Evolutionary conservation across 129 eudicot species (phyloP), one percentile per base, ranked within the genome.

Genomic region (Apium graveolens): DNA sequence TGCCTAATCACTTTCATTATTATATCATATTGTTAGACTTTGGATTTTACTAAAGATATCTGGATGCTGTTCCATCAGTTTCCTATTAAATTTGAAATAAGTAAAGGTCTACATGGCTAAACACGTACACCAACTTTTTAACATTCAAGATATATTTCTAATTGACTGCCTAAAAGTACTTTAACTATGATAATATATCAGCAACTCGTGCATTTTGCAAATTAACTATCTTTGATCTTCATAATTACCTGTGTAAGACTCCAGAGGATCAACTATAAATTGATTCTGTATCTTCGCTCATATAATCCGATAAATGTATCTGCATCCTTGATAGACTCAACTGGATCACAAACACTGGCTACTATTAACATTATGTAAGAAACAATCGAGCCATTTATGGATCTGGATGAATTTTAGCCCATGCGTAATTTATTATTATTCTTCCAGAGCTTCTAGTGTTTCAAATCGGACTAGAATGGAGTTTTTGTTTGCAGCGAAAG

Each of bases 271-370:
- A 84, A 80, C 42, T 94, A 94, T 80, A 88, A 90, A 72, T 39
- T 91, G 70, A 85, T 90, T 41, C 41, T 94, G 38, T 87, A 85
- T 78, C 83, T 86, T 68, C 93, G 91, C 66, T 86, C 98, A 45
- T 62, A 46, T 26, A 77, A 80, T 38, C 70, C 96, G 53, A 32
- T 91, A 48, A 63, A 94, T 39, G 17, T 88, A 17, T 44, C 84
- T 20, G 86, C 83, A 29, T 86, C 96, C 55, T 78, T 94, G 72
- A 88, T 89, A 14, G 84, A 85, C 70, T 81, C 91, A 73, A 83
- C 76, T 37, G 97, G 96, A 78, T 72, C 75, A 79, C 84, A 91
- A 82, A 86, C 83, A 20, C 80, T 94, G 80, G 93, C 92, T 80
- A n/a, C 85, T 62, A 42, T 75, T 76, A 77, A 80, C 82, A 83